Percentiles rank a stretch among this genome's conserved stretches.
Evolutionary conservation across 768 basidiomycete genomes (phyloP).

Genomic region (Tricholoma terreum): DNA sequence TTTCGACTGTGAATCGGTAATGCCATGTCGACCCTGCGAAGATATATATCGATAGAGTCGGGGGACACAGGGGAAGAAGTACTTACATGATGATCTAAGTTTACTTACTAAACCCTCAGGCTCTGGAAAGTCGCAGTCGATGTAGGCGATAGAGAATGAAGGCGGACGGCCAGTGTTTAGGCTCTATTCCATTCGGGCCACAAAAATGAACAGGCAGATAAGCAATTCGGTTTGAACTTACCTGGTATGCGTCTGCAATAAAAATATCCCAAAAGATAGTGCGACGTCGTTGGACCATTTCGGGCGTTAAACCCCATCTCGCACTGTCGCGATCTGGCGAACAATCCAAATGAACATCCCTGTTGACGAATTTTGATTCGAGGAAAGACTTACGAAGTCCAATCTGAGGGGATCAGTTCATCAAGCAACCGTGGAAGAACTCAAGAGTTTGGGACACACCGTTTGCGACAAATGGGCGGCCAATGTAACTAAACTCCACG

Average conservation of each 20-base stretch:
- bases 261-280: constrained; percentile 79
- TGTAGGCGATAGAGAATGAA: constrained; percentile 58
- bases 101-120: constrained; percentile 25
- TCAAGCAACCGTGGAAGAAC: background rate
- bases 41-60: background rate
- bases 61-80: background rate
- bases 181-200: constrained; percentile 38
- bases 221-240: constrained; percentile 17
- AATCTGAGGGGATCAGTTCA: constrained; percentile 35
- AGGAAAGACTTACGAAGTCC: constrained; percentile 56
- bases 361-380: background rate
- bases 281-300: constrained; percentile 62
- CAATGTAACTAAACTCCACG: constrained; percentile 63
- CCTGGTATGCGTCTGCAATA: constrained; percentile 69
- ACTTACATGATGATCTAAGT: constrained; percentile 34
- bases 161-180: constrained; percentile 71
- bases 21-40: constrained; percentile 55
- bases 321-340: constrained; percentile 60
- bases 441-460: constrained; percentile 36
- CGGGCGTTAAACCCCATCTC: constrained; percentile 57
- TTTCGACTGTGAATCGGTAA: constrained; percentile 62
- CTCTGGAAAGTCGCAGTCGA: constrained; percentile 64
- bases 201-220: background rate
- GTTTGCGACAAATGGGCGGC: constrained; percentile 65
- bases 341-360: constrained; percentile 1